Evolutionary conservation across 495 filamentous ascomycete species (phyloP).

Genomic region (Neurospora sp.): DNA sequence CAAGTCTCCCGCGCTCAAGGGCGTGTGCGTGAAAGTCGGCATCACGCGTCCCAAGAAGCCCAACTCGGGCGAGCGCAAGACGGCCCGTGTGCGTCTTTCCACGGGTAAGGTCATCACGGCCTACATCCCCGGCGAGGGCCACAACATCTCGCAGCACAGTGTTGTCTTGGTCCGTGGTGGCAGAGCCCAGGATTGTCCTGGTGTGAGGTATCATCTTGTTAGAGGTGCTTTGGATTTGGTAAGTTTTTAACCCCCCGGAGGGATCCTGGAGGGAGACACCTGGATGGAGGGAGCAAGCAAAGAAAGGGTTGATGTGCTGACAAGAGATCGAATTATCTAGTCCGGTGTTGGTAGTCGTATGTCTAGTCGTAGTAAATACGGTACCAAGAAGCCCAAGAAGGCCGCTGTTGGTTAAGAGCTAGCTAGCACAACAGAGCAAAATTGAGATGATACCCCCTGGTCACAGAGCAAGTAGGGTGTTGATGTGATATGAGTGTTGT

Average conservation of each 20-base stretch:
- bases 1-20: conserved; percentile 74
- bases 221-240: conserved; percentile 92
- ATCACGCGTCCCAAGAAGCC: conserved; percentile 96
- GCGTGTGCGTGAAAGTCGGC: conserved; percentile 86
- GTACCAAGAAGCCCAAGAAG: conserved; percentile 95
- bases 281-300: too few relatives aligned
- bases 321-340: conserved; percentile 20
- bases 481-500: background rate
- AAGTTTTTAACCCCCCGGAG: conserved; percentile 19
- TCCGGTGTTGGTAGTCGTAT: conserved; percentile 81
- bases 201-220: conserved; percentile 91
- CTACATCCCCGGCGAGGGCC: conserved; percentile 94
- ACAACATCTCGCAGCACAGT: conserved; percentile 98
- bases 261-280: too few relatives aligned
- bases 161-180: conserved; percentile 91
- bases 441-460: background rate
- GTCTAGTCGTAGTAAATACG: conserved; percentile 87
- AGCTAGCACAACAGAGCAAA: background rate
- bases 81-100: conserved; percentile 76
- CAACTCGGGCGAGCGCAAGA: conserved; percentile 92
- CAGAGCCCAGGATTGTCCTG: conserved; percentile 90
- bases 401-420: conserved; percentile 36
- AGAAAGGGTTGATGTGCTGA: conserved; percentile 6
- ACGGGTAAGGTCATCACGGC: conserved; percentile 76
- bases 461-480: background rate